Conservation (phyloP, 148 eudicot species). For the Rhododendron ovatum region DNA sequence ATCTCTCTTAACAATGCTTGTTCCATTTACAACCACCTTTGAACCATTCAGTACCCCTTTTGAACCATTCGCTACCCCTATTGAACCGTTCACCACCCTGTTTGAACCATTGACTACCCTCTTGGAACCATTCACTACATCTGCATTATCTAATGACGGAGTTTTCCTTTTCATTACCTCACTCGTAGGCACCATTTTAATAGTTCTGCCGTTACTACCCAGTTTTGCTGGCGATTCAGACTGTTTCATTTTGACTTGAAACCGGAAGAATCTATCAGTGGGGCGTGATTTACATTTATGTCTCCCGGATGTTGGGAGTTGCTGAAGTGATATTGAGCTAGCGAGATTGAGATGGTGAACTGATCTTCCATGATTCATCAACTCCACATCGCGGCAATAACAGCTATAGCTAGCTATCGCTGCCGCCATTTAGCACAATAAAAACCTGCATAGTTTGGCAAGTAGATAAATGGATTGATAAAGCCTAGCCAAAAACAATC, state of each 20-base stretch:
- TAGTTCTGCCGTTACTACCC: constrained; percentile 49
- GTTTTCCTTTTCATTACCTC: constrained; percentile 52
- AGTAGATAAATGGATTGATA: background rate
- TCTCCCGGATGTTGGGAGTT: constrained; percentile 21
- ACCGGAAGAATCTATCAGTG: constrained; percentile 18
- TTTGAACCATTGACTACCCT: constrained; percentile 52
- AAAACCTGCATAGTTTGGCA: constrained; percentile 22
- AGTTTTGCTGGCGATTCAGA: constrained; percentile 42
- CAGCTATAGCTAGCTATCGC: constrained; percentile 71
- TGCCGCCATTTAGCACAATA: constrained; percentile 56
- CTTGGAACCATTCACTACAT: constrained; percentile 49
- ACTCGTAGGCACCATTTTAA: constrained; percentile 66
- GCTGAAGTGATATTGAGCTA: constrained; percentile 43
- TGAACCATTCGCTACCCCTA: constrained; percentile 38
- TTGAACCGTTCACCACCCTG: constrained; percentile 39
- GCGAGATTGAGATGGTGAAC: constrained; percentile 44
- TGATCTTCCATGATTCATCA: constrained; percentile 37
- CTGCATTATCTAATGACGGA: constrained; percentile 16
- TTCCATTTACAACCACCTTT: constrained; percentile 42
- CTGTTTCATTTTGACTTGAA: constrained; percentile 48
- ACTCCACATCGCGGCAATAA: constrained; percentile 48
- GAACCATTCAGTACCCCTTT: constrained; percentile 45
- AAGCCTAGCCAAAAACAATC: background rate
- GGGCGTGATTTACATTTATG: constrained; percentile 12
- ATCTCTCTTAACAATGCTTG: constrained; percentile 49